A percentile compares a stretch with the other conserved stretches of the same genome.
Conservation (phyloP, 1,284 basidiomycete genomes). For the Filobasidium uniguttulatum region DNA sequence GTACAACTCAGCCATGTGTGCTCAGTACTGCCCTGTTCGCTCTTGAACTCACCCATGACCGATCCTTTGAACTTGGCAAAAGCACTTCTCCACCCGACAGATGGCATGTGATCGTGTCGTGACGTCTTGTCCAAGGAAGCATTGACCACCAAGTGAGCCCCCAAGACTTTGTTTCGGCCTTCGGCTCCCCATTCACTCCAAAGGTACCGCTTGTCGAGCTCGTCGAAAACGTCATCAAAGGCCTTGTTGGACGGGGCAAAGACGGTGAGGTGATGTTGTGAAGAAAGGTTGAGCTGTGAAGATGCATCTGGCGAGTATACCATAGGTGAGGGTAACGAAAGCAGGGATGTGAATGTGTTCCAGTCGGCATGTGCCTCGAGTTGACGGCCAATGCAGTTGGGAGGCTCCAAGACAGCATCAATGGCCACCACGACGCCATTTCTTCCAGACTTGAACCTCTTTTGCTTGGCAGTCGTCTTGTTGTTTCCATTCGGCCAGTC, state of each 20-base stretch:
- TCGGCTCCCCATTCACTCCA: conserved; percentile 69
- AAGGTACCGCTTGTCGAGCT: conserved; percentile 64
- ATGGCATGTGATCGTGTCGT: no score
- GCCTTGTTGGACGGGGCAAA: conserved; percentile 80
- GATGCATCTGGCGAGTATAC: no score
- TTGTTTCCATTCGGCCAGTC: not conserved
- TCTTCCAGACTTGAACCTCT: conserved; percentile 40
- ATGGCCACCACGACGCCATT: conserved; percentile 73
- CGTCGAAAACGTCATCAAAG: conserved; percentile 49
- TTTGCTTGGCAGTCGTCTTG: conserved; percentile 17
- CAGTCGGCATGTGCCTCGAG: no score
- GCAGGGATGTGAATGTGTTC: no score
- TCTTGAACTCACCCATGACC: no score
- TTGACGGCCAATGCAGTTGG: not conserved
- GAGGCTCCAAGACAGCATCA: conserved; percentile 59
- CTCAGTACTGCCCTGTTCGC: no score
- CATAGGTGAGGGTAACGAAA: no score
- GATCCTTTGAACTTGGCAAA: no score
- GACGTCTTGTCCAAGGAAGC: conserved; percentile 25
- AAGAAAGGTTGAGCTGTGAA: no score
- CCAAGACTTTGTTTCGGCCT: conserved; percentile 61
- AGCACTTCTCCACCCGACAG: conserved; percentile 16
- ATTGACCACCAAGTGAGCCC: conserved; percentile 58
- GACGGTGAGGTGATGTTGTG: conserved; percentile 58
- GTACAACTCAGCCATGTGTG: no score